phyloP scores from a whole-genome alignment of 352 stramenopile species.

The Pythium scleroteichum region DNA sequence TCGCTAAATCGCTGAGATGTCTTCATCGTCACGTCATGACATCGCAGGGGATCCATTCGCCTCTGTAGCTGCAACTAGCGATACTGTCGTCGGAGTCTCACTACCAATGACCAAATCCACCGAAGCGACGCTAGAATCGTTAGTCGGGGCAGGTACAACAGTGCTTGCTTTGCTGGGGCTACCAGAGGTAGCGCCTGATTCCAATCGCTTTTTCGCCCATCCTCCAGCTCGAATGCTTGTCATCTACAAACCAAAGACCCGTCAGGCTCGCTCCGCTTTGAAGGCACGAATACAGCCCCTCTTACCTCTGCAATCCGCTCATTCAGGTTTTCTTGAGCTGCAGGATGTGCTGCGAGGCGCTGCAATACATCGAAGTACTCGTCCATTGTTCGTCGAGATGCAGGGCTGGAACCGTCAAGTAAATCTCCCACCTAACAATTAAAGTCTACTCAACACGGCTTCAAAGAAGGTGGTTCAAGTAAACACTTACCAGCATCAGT shows the following conservation, averaged over 20 bases:
- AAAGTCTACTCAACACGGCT: background rate
- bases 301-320: slow-evolving; percentile 47
- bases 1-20: too few species aligned
- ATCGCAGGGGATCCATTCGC: too few species aligned
- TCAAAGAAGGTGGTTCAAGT: background rate
- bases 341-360: slow-evolving; percentile 42
- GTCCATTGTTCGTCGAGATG: slow-evolving; percentile 78
- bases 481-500: slow-evolving; percentile 46
- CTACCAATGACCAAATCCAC: background rate
- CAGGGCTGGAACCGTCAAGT: slow-evolving; percentile 79
- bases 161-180: slow-evolving; percentile 8
- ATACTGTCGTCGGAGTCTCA: too few species aligned
- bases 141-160: background rate
- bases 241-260: slow-evolving; percentile 30
- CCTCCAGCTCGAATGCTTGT: slow-evolving; percentile 43
- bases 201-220: slow-evolving; percentile 60
- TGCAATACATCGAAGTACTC: slow-evolving; percentile 78
- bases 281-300: too few species aligned
- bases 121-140: background rate
- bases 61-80: too few species aligned
- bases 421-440: slow-evolving; percentile 69
- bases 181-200: slow-evolving; percentile 1
- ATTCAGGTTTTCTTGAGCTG: slow-evolving; percentile 36
- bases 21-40: too few species aligned
- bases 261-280: too few species aligned